Evolutionary conservation across 179 eudicot genomes (phyloP).

Genomic region (Patellifolia procumbens): DNA sequence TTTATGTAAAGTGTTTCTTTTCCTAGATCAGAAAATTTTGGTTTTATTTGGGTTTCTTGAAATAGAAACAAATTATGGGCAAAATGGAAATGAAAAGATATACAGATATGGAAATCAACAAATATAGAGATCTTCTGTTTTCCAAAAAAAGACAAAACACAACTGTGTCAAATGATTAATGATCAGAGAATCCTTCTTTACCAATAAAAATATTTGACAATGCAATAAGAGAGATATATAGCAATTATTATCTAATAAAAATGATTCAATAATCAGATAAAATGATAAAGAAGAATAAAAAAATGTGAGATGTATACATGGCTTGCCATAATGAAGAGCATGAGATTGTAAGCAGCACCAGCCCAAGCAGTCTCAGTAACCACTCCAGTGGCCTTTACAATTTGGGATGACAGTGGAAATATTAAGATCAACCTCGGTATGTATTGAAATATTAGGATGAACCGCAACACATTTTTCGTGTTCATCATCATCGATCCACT

Average conservation of each 20-base stretch:
- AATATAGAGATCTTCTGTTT: background rate
- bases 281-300: background rate
- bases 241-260: constrained; percentile 10
- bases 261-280: background rate
- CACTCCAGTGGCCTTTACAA: constrained; percentile 46
- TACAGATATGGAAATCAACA: background rate
- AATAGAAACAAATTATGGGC: background rate
- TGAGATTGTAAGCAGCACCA: constrained; percentile 51
- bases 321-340: constrained; percentile 49
- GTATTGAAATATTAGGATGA: constrained; percentile 42
- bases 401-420: constrained; percentile 44
- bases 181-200: background rate
- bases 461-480: constrained; percentile 43
- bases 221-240: background rate
- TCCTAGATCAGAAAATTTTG: no score
- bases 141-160: background rate
- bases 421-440: constrained; percentile 39
- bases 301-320: constrained; percentile 36
- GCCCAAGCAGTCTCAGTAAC: constrained; percentile 57
- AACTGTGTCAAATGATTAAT: constrained; percentile 2
- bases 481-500: constrained; percentile 45
- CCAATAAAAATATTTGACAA: background rate
- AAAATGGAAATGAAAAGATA: no score
- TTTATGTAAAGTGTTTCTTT: no score
- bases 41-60: no score